Base-by-base conservation (phyloP, 768 basidiomycete species). In the Trichaptum fuscoviolaceum region DNA sequence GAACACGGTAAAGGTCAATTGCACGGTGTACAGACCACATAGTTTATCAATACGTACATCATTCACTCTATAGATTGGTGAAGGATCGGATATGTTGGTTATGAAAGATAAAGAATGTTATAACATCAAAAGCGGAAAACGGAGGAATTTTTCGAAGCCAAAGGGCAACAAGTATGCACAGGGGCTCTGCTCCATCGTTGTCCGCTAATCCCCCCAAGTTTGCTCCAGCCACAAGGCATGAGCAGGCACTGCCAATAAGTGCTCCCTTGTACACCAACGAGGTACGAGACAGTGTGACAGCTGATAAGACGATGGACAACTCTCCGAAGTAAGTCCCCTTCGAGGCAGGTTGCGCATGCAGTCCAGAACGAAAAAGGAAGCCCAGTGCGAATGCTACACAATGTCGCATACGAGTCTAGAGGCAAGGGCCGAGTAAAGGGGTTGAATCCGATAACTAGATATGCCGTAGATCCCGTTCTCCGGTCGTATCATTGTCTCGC, bases 191-290 rank as follows among this genome's bases (percentile, higher is more conserved):
- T 74, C n/a, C n/a, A n/a, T n/a, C n/a, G 68, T 83, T 78, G 25
- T 74, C 77, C 5, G 87, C 85, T 2, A 92, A 73, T n/a, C 17
- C 83, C 83, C 9, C 88, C 87, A 0, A 91, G 81, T 23, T 90
- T 79, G 65, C 89, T 76, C 70, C 92, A 91, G 70, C 87, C 82
- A 15, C 85, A 82, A 4, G 87, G 87, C 67, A 89, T 87, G 76
- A 91, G 91, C 27, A 87, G 89, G 72, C 91, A 92, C 6, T 90
- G 89, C 86, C 87, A 63, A 62, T 57, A 26, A 26, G 17, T 59
- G 58, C 20, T 57, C 26, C 5, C 30, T 57, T 62, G 60, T 34
- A 52, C 17, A 24, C 23, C 10, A 35, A 62, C 63, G 9, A 20
- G 18, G 42, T 25, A 35, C 23, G 23, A 73, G 80, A 64, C 66